A percentile compares a stretch with the other conserved stretches of the same genome.
phyloP scores from a whole-genome alignment of 805 yeast species.

The Myxozyma monticola region DNA sequence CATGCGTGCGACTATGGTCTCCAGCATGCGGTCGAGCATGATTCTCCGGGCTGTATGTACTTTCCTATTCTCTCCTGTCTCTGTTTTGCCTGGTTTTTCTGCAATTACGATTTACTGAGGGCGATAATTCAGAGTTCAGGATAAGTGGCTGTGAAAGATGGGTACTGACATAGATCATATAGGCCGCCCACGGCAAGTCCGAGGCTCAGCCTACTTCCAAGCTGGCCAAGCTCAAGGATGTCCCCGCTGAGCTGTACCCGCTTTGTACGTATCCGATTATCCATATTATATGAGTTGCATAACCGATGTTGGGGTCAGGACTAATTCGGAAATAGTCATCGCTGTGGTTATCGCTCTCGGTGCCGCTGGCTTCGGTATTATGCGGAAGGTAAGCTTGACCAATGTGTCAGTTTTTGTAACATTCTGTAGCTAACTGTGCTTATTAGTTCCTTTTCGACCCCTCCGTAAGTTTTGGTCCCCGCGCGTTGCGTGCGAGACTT shows the following conservation, averaged over 20 bases:
- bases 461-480: conserved; percentile 14
- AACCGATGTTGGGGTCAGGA: not conserved
- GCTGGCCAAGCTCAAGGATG: conserved; percentile 24
- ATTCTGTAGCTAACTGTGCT: not conserved
- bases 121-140: too few relatives aligned
- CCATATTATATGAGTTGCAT: not conserved
- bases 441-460: conserved; percentile 21
- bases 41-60: conserved; percentile 17
- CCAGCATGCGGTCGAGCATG: conserved; percentile 8
- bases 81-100: too few relatives aligned
- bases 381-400: conserved; percentile 10
- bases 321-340: not conserved
- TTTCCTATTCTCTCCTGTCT: too few relatives aligned
- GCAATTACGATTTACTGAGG: too few relatives aligned
- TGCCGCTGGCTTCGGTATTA: conserved; percentile 18
- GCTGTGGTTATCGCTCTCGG: conserved; percentile 14
- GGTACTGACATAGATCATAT: too few relatives aligned
- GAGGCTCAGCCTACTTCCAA: conserved; percentile 21
- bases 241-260: conserved; percentile 39
- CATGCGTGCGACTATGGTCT: conserved; percentile 16
- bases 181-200: conserved; percentile 23
- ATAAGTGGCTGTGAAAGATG: too few relatives aligned
- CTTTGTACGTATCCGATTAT: conserved; percentile 14
- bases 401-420: not conserved
- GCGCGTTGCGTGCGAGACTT: not conserved